phyloP scores from a whole-genome alignment of 768 basidiomycete species.

The Daedalea quercina region DNA sequence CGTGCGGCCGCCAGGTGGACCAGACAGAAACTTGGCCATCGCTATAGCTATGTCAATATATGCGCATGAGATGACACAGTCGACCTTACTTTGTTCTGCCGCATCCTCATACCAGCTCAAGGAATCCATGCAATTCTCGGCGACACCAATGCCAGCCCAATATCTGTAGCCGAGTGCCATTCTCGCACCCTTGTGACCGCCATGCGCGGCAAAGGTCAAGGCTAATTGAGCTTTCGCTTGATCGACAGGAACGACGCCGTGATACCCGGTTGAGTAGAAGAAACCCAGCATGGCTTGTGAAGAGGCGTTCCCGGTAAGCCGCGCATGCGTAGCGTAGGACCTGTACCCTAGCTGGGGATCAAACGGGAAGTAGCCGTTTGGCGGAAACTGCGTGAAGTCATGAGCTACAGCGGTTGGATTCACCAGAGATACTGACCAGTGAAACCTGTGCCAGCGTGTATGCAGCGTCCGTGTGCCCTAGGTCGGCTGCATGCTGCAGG shows the following conservation, averaged over 20 bases:
- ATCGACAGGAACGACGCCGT: constrained; percentile 50
- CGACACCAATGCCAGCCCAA: constrained; percentile 92
- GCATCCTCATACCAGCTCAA: constrained; percentile 87
- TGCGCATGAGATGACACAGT: background rate
- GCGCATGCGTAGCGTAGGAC: constrained; percentile 58
- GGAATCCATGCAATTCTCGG: constrained; percentile 80
- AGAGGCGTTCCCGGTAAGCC: constrained; percentile 71
- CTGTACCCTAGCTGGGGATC: constrained; percentile 59
- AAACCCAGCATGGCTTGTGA: constrained; percentile 85
- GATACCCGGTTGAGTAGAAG: constrained; percentile 85
- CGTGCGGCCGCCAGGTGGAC: constrained; percentile 87
- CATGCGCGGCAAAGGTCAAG: constrained; percentile 90
- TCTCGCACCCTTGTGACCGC: constrained; percentile 80
- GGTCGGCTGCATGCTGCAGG: constrained; percentile 71
- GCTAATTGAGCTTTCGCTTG: constrained; percentile 84
- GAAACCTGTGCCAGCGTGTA: constrained; percentile 63
- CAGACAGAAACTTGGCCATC: constrained; percentile 72
- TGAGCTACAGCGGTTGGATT: background rate
- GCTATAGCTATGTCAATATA: constrained; percentile 35
- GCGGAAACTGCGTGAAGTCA: constrained; percentile 50
- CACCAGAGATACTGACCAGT: constrained; percentile 38
- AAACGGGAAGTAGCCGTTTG: constrained; percentile 54
- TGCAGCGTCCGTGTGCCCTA: constrained; percentile 71
- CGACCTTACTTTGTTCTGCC: constrained; percentile 66
- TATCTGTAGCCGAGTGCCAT: constrained; percentile 93